Conservation (phyloP, 2,329 filamentous ascomycete genomes). For the Clonostachys rosea region DNA sequence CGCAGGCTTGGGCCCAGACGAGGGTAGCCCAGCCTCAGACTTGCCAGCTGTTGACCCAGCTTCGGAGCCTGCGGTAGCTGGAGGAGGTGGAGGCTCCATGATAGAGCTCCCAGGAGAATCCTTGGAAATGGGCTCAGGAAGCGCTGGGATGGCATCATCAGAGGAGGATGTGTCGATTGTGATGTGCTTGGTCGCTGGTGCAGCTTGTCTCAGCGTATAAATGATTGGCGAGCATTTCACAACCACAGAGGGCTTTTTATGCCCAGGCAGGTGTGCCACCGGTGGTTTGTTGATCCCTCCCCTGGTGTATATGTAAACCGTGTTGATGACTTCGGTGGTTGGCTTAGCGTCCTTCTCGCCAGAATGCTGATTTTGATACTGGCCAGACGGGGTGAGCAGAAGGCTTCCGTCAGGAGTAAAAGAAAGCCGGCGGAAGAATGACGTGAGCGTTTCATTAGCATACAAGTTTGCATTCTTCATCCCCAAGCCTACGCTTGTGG, state of each 20-base stretch:
- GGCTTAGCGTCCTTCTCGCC: conserved; percentile 63
- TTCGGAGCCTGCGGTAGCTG: conserved; percentile 19
- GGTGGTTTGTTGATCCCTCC: conserved; percentile 96
- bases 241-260: conserved; percentile 96
- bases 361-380: conserved; percentile 80
- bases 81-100: conserved; percentile 79
- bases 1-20: conserved; percentile 60
- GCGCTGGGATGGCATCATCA: conserved; percentile 75
- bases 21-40: conserved; percentile 38
- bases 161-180: conserved; percentile 89
- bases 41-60: conserved; percentile 18
- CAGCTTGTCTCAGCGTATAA: conserved; percentile 71
- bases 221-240: conserved; percentile 90
- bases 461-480: conserved; percentile 87
- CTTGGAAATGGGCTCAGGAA: conserved; percentile 65
- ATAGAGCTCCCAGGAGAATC: conserved; percentile 53
- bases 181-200: conserved; percentile 75
- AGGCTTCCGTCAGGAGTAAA: conserved; percentile 95
- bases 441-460: conserved; percentile 93
- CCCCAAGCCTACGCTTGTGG: conserved; percentile 50
- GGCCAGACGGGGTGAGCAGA: conserved; percentile 88
- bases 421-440: conserved; percentile 89
- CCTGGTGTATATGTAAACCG: conserved; percentile 95
- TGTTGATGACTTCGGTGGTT: conserved; percentile 86
- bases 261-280: conserved; percentile 88